These are phyloP conservation scores for Penicillium psychrofluorescens DNA, from an alignment of 495 filamentous ascomycete species.

Conservation along the genomic window DNA sequence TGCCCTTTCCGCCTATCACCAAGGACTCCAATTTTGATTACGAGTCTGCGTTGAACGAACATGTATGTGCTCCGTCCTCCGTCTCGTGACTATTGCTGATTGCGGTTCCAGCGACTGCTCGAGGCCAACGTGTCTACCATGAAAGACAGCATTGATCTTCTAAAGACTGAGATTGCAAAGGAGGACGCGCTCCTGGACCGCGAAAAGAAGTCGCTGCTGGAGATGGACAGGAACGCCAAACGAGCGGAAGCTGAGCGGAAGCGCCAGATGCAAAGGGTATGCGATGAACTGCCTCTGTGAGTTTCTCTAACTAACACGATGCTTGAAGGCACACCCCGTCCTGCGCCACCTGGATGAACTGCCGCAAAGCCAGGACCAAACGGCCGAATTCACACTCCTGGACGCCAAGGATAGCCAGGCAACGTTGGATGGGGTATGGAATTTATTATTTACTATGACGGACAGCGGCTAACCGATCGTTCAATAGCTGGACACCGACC, in stretches of 20 bases:
- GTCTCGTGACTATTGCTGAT: conserved; percentile 4
- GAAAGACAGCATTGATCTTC: conserved; percentile 45
- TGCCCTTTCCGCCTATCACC: conserved; percentile 53
- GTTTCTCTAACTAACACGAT: neutral
- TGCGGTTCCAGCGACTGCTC: conserved; percentile 30
- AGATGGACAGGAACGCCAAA: conserved; percentile 49
- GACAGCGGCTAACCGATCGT: conserved; percentile 3
- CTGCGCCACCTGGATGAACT: conserved; percentile 27
- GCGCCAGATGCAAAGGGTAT: conserved; percentile 39
- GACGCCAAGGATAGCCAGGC: conserved; percentile 13
- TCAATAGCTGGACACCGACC: conserved; percentile 32
- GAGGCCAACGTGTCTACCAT: conserved; percentile 46
- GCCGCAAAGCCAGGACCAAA: conserved; percentile 4
- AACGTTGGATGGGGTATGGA: conserved; percentile 26
- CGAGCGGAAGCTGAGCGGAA: conserved; percentile 38
- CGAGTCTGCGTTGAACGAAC: conserved; percentile 51
- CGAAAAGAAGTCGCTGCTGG: conserved; percentile 41
- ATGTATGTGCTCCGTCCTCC: conserved; percentile 25
- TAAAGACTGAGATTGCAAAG: conserved; percentile 47
- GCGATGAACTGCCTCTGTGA: neutral
- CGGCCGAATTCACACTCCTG: conserved; percentile 20
- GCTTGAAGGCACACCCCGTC: conserved; percentile 34
- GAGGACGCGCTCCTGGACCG: conserved; percentile 44
- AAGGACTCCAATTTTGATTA: conserved; percentile 54
- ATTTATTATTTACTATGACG: neutral